Evolutionary conservation across 2,329 filamentous ascomycete species (phyloP).

Genomic region (Phaeosphaeriaceae sp.): DNA sequence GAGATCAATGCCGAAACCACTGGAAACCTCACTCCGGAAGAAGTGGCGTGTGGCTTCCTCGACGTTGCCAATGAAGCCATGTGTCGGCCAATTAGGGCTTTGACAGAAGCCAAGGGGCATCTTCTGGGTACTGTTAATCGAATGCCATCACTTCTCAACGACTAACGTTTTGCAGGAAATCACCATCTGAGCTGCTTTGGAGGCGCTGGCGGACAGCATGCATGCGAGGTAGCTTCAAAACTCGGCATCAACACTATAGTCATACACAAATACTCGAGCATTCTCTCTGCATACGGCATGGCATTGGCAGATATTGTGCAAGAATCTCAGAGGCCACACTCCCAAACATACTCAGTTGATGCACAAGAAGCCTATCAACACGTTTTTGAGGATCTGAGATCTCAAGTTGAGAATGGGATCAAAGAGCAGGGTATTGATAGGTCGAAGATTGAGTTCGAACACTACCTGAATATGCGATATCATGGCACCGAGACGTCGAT

Average conservation of each 20-base stretch:
- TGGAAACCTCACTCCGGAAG: constrained; percentile 76
- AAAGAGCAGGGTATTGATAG: constrained; percentile 81
- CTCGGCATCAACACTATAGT: constrained; percentile 86
- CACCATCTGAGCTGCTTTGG: constrained; percentile 96
- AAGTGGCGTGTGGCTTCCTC: constrained; percentile 88
- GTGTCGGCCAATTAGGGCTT: constrained; percentile 86
- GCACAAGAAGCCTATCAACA: too few species aligned
- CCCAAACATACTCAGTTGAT: too few species aligned
- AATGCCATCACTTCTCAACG: too few species aligned
- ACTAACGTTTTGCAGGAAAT: too few species aligned
- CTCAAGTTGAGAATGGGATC: too few species aligned
- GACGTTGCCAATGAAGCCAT: constrained; percentile 92
- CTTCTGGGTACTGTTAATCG: too few species aligned
- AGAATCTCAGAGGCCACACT: constrained; percentile 84
- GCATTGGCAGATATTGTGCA: constrained; percentile 92
- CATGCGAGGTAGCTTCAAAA: constrained; percentile 86
- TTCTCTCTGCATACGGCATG: constrained; percentile 92
- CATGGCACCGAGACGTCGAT: constrained; percentile 88
- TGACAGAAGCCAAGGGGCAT: constrained; percentile 91
- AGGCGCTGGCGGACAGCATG: constrained; percentile 89
- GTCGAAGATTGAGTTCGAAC: constrained; percentile 80
- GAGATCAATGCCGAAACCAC: constrained; percentile 80
- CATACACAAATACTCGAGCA: constrained; percentile 85
- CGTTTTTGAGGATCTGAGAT: too few species aligned
- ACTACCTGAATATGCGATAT: constrained; percentile 94